Evolutionary conservation across 345 rosid species (phyloP).

Genomic region (Gossypium longicalyx): DNA sequence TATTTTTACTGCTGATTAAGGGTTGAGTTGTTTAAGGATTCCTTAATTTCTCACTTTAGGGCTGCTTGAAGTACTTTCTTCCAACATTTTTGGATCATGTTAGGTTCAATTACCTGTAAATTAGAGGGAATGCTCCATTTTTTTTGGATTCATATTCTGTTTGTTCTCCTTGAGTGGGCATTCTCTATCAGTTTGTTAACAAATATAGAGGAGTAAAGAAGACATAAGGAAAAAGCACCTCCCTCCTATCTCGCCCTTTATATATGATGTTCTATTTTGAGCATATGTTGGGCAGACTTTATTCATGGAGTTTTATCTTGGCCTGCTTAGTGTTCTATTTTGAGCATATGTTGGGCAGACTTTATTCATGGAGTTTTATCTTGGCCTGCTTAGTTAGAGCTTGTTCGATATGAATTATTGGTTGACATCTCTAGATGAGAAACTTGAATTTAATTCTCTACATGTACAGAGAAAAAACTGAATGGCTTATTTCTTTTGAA

Average conservation of each 20-base stretch:
- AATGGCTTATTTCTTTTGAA: neutral
- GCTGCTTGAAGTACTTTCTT: neutral
- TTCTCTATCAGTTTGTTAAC: neutral
- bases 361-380: neutral
- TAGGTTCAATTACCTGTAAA: neutral
- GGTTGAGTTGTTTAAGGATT: constrained; percentile 2
- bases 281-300: neutral
- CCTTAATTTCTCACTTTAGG: neutral
- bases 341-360: neutral
- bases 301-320: neutral
- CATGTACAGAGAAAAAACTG: neutral
- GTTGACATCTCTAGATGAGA: neutral
- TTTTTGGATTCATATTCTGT: neutral
- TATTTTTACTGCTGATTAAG: neutral
- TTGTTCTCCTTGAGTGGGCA: neutral
- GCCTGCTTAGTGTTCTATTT: neutral
- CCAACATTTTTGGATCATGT: neutral
- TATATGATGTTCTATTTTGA: neutral
- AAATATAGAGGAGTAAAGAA: neutral
- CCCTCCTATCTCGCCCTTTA: neutral
- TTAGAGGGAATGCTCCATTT: neutral
- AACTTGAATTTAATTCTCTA: neutral
- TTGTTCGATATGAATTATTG: neutral
- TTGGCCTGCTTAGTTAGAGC: neutral
- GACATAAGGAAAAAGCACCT: neutral